A percentile compares a stretch with the other conserved stretches of the same genome.
Evolutionary conservation across 176 grass and related monocot species (phyloP).

Genomic region (Lolium multiflorum): DNA sequence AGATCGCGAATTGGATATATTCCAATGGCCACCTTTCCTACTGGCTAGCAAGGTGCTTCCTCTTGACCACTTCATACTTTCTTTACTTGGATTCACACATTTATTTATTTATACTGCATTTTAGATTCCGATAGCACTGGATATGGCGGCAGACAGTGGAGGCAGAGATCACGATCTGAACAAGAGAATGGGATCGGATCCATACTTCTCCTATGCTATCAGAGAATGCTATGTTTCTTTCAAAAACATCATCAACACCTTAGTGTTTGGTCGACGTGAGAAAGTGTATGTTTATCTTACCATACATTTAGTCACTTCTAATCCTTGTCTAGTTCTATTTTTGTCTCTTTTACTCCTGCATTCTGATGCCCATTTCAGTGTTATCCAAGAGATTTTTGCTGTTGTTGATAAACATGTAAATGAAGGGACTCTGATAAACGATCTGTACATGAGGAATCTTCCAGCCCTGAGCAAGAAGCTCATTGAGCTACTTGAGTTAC

Average conservation of each 20-base stretch:
- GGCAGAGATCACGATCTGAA: constrained; percentile 85
- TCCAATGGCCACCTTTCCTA: constrained; percentile 98
- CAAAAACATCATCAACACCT: constrained; percentile 84
- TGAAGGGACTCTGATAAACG: constrained; percentile 42
- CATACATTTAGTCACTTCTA: constrained; percentile 19
- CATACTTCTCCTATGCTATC: constrained; percentile 84
- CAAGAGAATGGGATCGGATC: constrained; percentile 75
- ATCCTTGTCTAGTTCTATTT: constrained; percentile 1
- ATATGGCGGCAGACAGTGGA: constrained; percentile 93
- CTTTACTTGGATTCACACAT: constrained; percentile 7
- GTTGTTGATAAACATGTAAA: constrained; percentile 63
- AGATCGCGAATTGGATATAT: constrained; percentile 80
- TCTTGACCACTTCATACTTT: constrained; percentile 33
- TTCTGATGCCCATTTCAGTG: constrained; percentile 54
- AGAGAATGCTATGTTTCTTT: constrained; percentile 91
- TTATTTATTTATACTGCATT: constrained; percentile 45
- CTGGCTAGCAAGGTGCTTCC: constrained; percentile 93
- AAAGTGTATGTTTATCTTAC: constrained; percentile 59
- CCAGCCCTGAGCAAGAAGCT: constrained; percentile 83
- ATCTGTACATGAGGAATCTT: constrained; percentile 78
- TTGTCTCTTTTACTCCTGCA: constrained; percentile 14
- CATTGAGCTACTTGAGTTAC: constrained; percentile 75
- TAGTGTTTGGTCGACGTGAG: constrained; percentile 71
- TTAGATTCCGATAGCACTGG: constrained; percentile 95
- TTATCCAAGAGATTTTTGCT: constrained; percentile 70